Conservation (phyloP, 495 filamentous ascomycete species). For the Penicillium bovifimosum region DNA sequence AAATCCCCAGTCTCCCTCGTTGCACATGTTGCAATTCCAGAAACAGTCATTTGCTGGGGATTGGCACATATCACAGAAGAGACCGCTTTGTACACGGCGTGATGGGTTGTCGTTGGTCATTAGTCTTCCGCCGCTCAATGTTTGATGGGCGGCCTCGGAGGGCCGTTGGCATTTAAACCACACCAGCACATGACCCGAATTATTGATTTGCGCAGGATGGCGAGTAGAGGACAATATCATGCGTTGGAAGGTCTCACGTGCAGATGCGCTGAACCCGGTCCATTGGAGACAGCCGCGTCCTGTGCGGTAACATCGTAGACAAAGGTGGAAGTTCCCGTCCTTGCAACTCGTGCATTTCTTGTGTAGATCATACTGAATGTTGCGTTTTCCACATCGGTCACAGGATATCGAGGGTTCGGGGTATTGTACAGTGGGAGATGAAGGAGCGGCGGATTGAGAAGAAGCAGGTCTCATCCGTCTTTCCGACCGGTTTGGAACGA, state of each 20-base stretch:
- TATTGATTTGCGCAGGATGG: constrained; percentile 33
- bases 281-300: constrained; percentile 73
- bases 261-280: constrained; percentile 67
- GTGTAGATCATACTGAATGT: constrained; percentile 78
- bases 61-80: constrained; percentile 75
- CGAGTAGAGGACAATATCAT: constrained; percentile 38
- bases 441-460: constrained; percentile 27
- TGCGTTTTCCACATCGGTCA: constrained; percentile 53
- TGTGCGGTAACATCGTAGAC: constrained; percentile 67
- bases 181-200: constrained; percentile 59
- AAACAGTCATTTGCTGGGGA: constrained; percentile 68
- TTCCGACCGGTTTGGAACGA: constrained; percentile 22
- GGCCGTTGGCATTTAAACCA: constrained; percentile 64
- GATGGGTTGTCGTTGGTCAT: constrained; percentile 61
- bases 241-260: constrained; percentile 51
- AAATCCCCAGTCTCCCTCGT: constrained; percentile 89
- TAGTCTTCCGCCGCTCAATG: constrained; percentile 22
- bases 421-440: constrained; percentile 44
- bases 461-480: constrained; percentile 31
- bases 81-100: constrained; percentile 64
- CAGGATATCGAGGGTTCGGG: constrained; percentile 69
- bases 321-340: constrained; percentile 68
- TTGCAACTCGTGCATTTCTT: constrained; percentile 68
- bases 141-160: constrained; percentile 23
- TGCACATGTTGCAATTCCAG: constrained; percentile 79